Evolutionary conservation across 2,329 filamentous ascomycete species (phyloP).

Genomic region (Calycina marina): DNA sequence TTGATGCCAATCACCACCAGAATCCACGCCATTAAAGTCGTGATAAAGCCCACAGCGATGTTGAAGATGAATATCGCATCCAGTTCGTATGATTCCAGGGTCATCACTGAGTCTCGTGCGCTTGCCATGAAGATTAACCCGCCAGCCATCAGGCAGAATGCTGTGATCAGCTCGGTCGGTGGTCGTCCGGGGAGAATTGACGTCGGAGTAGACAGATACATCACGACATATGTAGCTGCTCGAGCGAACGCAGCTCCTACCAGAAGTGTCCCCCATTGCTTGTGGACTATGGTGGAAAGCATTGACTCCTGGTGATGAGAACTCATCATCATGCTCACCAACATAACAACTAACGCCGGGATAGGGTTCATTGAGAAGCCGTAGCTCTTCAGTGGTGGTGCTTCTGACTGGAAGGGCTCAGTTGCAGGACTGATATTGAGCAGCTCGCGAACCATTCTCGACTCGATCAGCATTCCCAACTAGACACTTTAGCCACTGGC

Average conservation of each 20-base stretch:
- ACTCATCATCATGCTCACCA: constrained; percentile 90
- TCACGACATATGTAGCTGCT: constrained; percentile 61
- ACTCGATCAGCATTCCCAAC: constrained; percentile 79
- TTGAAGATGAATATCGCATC: constrained; percentile 94
- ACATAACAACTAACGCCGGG: constrained; percentile 70
- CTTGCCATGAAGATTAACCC: constrained; percentile 89
- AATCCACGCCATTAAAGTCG: constrained; percentile 74
- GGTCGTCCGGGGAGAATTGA: constrained; percentile 72
- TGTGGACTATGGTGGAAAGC: constrained; percentile 83
- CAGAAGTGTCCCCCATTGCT: constrained; percentile 82
- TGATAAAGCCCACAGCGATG: constrained; percentile 69
- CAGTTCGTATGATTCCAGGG: constrained; percentile 63
- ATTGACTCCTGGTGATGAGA: constrained; percentile 64
- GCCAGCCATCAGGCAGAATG: constrained; percentile 77
- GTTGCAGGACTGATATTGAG: constrained; percentile 36
- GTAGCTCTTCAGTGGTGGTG: constrained; percentile 52
- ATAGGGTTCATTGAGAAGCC: constrained; percentile 73
- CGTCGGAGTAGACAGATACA: constrained; percentile 67
- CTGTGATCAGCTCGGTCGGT: constrained; percentile 74
- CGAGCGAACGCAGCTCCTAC: constrained; percentile 68
- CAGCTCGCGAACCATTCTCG: constrained; percentile 49
- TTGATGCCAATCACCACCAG: constrained; percentile 69
- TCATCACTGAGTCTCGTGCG: constrained; percentile 58
- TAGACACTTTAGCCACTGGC: constrained; percentile 21
- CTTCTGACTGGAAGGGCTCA: constrained; percentile 26